A percentile compares a stretch with the other conserved stretches of the same genome.
These are phyloP conservation scores for Trichoderma endophyticum DNA, from an alignment of 2,329 filamentous ascomycete genomes.

Conservation along the genomic window DNA sequence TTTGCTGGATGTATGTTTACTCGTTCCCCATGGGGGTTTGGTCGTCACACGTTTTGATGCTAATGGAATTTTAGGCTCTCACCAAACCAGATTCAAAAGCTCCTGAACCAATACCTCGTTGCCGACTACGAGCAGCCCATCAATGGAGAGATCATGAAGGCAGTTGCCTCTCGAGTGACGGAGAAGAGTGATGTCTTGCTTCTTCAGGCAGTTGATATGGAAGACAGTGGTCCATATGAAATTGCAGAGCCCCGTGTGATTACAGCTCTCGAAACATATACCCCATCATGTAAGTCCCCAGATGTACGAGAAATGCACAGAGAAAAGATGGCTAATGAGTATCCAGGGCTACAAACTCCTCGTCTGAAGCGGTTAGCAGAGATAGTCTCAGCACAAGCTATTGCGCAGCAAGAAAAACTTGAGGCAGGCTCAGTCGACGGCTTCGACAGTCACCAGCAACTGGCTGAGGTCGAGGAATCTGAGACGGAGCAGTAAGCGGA, in stretches of 20 bases:
- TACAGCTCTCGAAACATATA: constrained; percentile 95
- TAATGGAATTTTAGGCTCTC: constrained; percentile 64
- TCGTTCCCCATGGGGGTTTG: no score
- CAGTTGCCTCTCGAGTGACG: constrained; percentile 91
- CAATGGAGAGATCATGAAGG: constrained; percentile 99
- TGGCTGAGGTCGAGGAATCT: constrained; percentile 51
- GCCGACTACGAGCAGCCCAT: constrained; percentile 99
- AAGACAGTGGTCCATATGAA: constrained; percentile 96
- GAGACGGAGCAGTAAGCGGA: constrained; percentile 23
- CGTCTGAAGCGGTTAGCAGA: constrained; percentile 94
- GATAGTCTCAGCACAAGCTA: constrained; percentile 94
- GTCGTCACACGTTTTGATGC: not conserved
- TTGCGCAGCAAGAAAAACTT: constrained; percentile 88
- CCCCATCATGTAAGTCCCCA: constrained; percentile 76
- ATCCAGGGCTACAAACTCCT: constrained; percentile 86
- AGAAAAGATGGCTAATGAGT: constrained; percentile 15
- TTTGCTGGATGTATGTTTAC: constrained; percentile 95
- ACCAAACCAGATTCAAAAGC: constrained; percentile 97
- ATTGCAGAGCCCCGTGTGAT: constrained; percentile 96
- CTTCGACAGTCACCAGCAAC: constrained; percentile 49
- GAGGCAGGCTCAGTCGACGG: constrained; percentile 50
- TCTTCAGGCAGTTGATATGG: constrained; percentile 94
- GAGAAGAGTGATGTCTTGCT: constrained; percentile 97
- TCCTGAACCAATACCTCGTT: constrained; percentile 96
- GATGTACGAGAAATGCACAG: not conserved